Conservation (phyloP, 2,329 filamentous ascomycete species). For the Phialophora tarda region DNA sequence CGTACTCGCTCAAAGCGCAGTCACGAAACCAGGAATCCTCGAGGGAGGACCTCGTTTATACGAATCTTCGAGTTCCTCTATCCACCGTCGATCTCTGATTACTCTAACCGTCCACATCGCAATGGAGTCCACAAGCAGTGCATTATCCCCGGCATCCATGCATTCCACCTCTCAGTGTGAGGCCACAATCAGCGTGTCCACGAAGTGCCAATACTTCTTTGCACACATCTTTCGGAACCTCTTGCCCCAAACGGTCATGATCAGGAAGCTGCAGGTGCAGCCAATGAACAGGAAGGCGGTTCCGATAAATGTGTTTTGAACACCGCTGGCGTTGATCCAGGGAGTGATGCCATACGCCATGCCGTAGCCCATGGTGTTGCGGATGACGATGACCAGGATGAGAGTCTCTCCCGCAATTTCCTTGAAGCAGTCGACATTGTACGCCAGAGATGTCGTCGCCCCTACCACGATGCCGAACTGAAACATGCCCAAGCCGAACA, state of each 20-base stretch:
- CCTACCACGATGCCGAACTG: conserved; percentile 49
- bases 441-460: conserved; percentile 52
- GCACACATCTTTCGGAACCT: conserved; percentile 23
- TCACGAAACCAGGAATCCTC: background rate
- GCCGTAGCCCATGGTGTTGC: conserved; percentile 49
- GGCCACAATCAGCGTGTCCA: conserved; percentile 24
- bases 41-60: background rate
- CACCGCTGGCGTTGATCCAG: conserved; percentile 25
- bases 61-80: background rate
- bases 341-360: conserved; percentile 31
- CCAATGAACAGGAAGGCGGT: conserved; percentile 23
- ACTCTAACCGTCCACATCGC: background rate
- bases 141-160: background rate
- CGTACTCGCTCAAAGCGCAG: background rate
- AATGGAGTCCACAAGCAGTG: background rate
- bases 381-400: conserved; percentile 56
- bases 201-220: conserved; percentile 25
- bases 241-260: conserved; percentile 31
- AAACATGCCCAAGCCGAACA: conserved; percentile 47
- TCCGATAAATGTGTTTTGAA: conserved; percentile 25
- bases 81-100: background rate
- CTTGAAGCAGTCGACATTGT: conserved; percentile 58
- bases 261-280: conserved; percentile 28
- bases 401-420: conserved; percentile 58
- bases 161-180: background rate